Base-by-base conservation (phyloP, 2,329 filamentous ascomycete species). In the Dichotomopilus funicola region DNA sequence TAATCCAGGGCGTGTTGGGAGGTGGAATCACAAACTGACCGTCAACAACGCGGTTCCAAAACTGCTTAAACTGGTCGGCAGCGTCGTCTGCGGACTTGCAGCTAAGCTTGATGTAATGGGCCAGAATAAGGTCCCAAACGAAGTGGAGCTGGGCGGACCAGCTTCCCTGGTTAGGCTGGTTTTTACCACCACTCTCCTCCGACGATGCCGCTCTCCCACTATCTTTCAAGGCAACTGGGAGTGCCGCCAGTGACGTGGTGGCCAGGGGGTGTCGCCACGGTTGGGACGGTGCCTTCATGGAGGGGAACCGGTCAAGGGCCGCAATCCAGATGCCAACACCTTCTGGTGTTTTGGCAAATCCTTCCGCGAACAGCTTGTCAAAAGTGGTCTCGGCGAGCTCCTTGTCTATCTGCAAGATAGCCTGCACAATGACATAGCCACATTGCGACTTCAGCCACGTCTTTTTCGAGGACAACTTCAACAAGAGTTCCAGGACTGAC, bases 381-480 rank as follows among this genome's bases (percentile, higher is more conserved):
- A 95, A 73, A 0, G 87, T 83, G 33, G 76, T 71, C 64, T 85
- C 78, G 1, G 82, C 81, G 54, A 82, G 79, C 55, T 78, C 73
- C 62, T 79, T 71, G 40, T 74, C 73, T 75, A 82, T 82, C 64
- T 85, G 83, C 36, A 79, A 78, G 40, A 94, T 70, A 11, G 86
- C 84, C 66, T 90, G 83, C 45, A 88, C 86, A 33, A 96, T 76
- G 48, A 94, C 82, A 78, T 86, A 89, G 36, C 88, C 90, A 65
- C 90, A 96, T 68, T 95, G 89, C 65, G 92, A 86, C 58, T 89
- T 82, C 62, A 97, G 78, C 92, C 91, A 96, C 36, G 88, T 82
- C 71, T 95, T 95, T 72, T 88, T 88, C 64, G 83, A 81, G 42
- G 87, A 84, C 58, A 96, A 78, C 59, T 85, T 81, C 64, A 91